Percentiles rank a stretch among this genome's conserved stretches.
These are phyloP conservation scores for Hymenoscyphus occultus DNA, from an alignment of 2,329 filamentous ascomycete species.

Conservation along the genomic window DNA sequence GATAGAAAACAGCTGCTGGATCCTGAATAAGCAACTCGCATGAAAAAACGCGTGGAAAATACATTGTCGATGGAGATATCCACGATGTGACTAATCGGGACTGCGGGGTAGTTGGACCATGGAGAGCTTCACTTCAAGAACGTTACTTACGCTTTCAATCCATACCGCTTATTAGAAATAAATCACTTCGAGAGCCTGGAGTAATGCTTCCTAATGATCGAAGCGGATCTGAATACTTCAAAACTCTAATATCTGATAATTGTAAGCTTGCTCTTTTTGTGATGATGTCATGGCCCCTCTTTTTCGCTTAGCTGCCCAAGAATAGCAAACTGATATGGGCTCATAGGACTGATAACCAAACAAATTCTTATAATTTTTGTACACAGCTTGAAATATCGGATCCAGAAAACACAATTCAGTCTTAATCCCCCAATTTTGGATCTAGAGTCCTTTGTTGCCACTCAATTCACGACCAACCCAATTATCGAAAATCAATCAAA, in stretches of 20 bases:
- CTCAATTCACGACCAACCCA: not conserved
- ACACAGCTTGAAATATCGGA: too few species aligned
- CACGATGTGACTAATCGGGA: conserved; percentile 6
- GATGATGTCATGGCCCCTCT: not conserved
- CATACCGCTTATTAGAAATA: not conserved
- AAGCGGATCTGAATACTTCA: not conserved
- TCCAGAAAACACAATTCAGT: too few species aligned
- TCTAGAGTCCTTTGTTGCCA: not conserved
- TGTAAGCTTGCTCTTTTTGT: not conserved
- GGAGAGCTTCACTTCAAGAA: not conserved
- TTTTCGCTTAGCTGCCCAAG: not conserved
- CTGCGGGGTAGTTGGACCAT: not conserved
- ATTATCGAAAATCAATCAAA: not conserved
- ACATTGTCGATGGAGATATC: not conserved
- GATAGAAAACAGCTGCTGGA: not conserved
- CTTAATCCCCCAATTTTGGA: too few species aligned
- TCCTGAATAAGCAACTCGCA: not conserved
- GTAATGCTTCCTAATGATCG: not conserved
- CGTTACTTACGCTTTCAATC: not conserved
- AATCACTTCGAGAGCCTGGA: not conserved
- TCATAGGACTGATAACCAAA: too few species aligned
- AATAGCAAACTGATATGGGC: not conserved
- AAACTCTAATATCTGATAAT: not conserved
- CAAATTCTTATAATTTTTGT: too few species aligned
- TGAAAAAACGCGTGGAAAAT: not conserved